Evolutionary conservation across 306 rosid species (phyloP).

Genomic region (Pyrus pyrifolia): DNA sequence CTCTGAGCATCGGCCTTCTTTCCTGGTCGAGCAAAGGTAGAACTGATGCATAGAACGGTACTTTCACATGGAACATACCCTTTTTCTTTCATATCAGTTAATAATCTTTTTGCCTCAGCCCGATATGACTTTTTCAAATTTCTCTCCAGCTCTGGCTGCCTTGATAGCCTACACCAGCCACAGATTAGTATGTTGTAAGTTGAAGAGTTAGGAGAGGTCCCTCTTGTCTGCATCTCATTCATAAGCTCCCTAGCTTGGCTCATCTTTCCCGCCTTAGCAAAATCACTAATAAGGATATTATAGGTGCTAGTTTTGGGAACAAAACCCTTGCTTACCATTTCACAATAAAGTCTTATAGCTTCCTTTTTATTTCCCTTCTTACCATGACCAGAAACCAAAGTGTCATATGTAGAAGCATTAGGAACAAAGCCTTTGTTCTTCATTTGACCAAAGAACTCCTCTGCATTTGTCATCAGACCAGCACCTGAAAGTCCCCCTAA

Average conservation of each 20-base stretch:
- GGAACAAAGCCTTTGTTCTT: constrained; percentile 59
- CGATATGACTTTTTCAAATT: constrained; percentile 40
- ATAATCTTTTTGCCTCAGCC: constrained; percentile 66
- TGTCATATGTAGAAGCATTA: constrained; percentile 66
- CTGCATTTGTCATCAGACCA: constrained; percentile 63
- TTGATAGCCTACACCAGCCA: constrained; percentile 76
- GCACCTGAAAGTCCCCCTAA: constrained; percentile 60
- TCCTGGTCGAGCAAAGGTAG: constrained; percentile 61
- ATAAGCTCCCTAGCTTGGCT: constrained; percentile 78
- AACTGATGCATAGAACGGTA: constrained; percentile 50
- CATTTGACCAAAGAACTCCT: constrained; percentile 51
- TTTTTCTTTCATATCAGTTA: constrained; percentile 61
- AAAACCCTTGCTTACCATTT: constrained; percentile 74
- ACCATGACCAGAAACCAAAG: constrained; percentile 70
- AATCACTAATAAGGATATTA: constrained; percentile 78
- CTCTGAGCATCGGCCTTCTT: constrained; percentile 57
- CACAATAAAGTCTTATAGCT: constrained; percentile 62
- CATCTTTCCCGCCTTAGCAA: constrained; percentile 76
- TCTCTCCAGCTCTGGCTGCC: constrained; percentile 53
- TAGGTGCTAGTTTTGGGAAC: constrained; percentile 69
- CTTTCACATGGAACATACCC: constrained; percentile 62
- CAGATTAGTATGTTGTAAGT: constrained; percentile 70
- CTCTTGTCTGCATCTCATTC: constrained; percentile 76
- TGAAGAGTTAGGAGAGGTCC: constrained; percentile 68
- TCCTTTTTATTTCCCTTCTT: constrained; percentile 61